Percentiles rank a stretch among this genome's conserved stretches.
phyloP scores from a whole-genome alignment of 2,329 filamentous ascomycete genomes.

The Cytospora piceicola region DNA sequence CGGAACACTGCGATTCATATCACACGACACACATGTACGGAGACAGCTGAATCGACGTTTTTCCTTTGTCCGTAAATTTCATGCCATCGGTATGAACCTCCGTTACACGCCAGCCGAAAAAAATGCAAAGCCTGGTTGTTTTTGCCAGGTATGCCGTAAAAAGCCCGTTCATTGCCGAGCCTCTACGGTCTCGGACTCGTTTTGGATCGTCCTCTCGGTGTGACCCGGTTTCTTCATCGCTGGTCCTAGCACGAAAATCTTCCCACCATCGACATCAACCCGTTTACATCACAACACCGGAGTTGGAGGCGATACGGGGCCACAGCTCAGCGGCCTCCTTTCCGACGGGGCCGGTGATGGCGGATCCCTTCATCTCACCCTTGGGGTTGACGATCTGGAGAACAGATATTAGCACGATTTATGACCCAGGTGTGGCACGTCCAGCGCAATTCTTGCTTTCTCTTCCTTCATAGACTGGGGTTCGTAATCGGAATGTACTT shows the following conservation, averaged over 20 bases:
- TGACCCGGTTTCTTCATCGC: slow-evolving; percentile 35
- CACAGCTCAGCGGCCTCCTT: slow-evolving; percentile 99
- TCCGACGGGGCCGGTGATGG: slow-evolving; percentile 96
- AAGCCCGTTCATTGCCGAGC: slow-evolving; percentile 40
- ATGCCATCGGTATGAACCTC: slow-evolving; percentile 42
- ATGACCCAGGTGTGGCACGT: neutral
- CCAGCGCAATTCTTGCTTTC: neutral
- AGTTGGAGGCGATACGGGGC: slow-evolving; percentile 99
- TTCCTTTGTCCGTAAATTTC: slow-evolving; percentile 35
- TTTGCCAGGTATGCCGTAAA: slow-evolving; percentile 30
- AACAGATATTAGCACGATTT: slow-evolving; percentile 41
- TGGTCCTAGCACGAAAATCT: slow-evolving; percentile 28
- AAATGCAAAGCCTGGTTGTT: slow-evolving; percentile 35
- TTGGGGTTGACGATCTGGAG: slow-evolving; percentile 97
- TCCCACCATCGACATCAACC: slow-evolving; percentile 19
- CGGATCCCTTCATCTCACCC: slow-evolving; percentile 99
- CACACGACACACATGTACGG: neutral
- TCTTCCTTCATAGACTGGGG: neutral
- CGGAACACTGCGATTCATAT: neutral
- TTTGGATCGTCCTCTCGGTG: slow-evolving; percentile 23
- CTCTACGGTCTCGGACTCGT: slow-evolving; percentile 32
- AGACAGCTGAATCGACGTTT: slow-evolving; percentile 18
- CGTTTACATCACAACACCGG: slow-evolving; percentile 98
- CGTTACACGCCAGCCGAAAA: slow-evolving; percentile 40
- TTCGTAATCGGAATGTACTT: slow-evolving; percentile 50